Conservation (phyloP, 2,329 filamentous ascomycete genomes). For the Penicillium nordicum region DNA sequence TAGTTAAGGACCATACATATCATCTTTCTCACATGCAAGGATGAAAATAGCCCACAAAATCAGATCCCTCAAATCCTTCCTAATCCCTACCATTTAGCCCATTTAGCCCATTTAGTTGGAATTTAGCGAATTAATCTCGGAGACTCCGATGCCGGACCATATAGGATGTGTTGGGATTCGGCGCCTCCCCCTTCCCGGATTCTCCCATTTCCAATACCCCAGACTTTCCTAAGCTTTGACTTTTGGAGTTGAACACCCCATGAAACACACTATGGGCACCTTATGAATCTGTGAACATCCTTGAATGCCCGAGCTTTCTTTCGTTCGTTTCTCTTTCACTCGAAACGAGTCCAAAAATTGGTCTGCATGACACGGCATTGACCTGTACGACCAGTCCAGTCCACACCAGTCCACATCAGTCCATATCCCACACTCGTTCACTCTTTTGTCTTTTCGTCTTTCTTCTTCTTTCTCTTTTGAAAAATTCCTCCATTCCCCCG, state of each 20-base stretch:
- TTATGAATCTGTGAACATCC: background rate
- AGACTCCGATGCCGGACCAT: background rate
- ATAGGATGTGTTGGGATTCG: background rate
- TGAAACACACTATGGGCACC: background rate
- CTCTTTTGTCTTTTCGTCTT: background rate
- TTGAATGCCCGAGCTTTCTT: background rate
- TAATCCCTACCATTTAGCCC: too few species aligned
- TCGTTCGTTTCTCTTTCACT: background rate
- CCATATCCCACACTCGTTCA: background rate
- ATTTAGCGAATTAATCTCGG: too few species aligned
- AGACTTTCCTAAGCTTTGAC: background rate
- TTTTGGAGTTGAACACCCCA: background rate
- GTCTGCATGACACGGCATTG: too few species aligned
- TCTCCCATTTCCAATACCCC: background rate
- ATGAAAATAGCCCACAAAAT: background rate
- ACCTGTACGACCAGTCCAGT: constrained; percentile 2
- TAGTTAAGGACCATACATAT: background rate
- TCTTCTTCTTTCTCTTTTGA: background rate
- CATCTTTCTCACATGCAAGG: background rate
- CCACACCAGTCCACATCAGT: background rate
- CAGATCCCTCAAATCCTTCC: background rate
- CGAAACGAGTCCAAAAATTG: background rate
- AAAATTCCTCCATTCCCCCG: background rate
- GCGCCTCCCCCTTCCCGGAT: background rate
- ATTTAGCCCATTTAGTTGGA: too few species aligned